Conservation (phyloP, 306 rosid species). For the Geum urbanum region DNA sequence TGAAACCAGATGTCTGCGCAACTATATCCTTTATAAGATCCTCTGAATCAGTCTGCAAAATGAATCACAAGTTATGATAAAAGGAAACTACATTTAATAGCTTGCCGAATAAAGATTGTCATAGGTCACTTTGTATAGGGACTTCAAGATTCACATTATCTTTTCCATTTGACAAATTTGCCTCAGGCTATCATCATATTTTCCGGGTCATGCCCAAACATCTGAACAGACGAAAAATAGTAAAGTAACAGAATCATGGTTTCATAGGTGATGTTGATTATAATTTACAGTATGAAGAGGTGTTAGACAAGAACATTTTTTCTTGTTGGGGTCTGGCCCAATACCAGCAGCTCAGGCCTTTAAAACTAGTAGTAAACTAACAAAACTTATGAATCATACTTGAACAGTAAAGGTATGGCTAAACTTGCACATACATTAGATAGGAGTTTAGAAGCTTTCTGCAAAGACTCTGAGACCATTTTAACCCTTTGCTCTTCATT, state of each 20-base stretch:
- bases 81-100: constrained; percentile 24
- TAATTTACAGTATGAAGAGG: not conserved
- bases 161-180: constrained; percentile 6
- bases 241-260: not conserved
- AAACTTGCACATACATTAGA: constrained; percentile 44
- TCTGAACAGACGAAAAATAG: not conserved
- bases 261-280: not conserved
- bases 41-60: constrained; percentile 65
- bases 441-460: constrained; percentile 50
- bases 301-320: not conserved
- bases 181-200: not conserved
- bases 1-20: constrained; percentile 89
- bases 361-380: not conserved
- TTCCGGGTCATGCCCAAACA: not conserved
- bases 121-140: not conserved
- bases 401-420: constrained; percentile 5
- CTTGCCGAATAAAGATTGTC: not conserved
- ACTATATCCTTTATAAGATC: constrained; percentile 73
- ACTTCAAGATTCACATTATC: constrained; percentile 10
- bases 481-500: constrained; percentile 84
- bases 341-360: not conserved
- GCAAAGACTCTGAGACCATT: constrained; percentile 68
- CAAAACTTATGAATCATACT: not conserved
- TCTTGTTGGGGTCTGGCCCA: too few relatives aligned
- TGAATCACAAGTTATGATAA: constrained; percentile 36